A percentile compares a stretch with the other conserved stretches of the same genome.
Evolutionary conservation across 306 rosid genomes (phyloP).

Genomic region (Canavalia gladiata): DNA sequence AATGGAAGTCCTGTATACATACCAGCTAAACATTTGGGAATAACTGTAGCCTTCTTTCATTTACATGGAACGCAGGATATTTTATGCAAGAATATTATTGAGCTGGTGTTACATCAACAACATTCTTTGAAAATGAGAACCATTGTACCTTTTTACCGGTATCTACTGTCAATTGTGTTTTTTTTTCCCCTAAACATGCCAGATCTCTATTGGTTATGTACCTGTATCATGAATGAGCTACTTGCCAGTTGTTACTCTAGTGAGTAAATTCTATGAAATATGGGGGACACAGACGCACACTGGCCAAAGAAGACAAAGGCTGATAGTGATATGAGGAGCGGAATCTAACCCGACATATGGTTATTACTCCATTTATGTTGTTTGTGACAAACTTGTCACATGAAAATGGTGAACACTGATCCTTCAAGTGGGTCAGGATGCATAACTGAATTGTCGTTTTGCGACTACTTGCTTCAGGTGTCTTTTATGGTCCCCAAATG

Average conservation of each 20-base stretch:
- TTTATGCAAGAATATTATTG: constrained; percentile 23
- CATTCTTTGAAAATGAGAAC: constrained; percentile 28
- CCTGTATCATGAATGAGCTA: constrained; percentile 19
- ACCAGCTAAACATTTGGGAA: constrained; percentile 6
- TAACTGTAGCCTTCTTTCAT: constrained; percentile 25
- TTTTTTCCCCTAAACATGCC: constrained; percentile 42
- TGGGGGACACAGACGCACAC: constrained; percentile 1
- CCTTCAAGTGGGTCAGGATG: constrained; percentile 35
- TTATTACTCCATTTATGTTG: neutral
- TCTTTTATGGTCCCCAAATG: neutral
- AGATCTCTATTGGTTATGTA: constrained; percentile 18
- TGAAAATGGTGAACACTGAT: constrained; percentile 14
- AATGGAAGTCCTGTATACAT: constrained; percentile 31
- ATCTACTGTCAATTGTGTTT: constrained; percentile 17
- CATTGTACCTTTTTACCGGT: neutral
- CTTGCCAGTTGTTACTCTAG: neutral
- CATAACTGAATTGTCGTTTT: neutral
- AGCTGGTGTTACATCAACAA: constrained; percentile 28
- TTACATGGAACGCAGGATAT: constrained; percentile 11
- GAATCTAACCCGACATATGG: constrained; percentile 19
- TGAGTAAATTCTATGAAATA: constrained; percentile 11
- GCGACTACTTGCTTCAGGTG: constrained; percentile 34
- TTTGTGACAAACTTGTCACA: constrained; percentile 26
- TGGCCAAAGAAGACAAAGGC: constrained; percentile 10
- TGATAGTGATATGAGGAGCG: constrained; percentile 30